Percentiles rank a stretch among this genome's conserved stretches.
phyloP scores from a whole-genome alignment of 164 flowering plant species.

The Echeveria elegans region DNA sequence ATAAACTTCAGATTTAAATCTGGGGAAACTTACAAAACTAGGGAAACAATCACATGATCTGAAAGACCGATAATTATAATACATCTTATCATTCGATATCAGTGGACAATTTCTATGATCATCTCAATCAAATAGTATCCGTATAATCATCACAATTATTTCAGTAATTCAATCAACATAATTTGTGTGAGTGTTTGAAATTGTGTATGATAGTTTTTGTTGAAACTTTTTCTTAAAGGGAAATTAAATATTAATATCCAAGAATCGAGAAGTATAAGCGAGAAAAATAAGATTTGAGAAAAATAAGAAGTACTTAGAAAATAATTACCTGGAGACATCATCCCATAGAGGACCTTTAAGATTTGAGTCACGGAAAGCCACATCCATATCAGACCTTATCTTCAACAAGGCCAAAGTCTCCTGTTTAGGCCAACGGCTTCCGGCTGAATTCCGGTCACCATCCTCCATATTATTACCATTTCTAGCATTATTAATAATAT shows the following conservation, averaged over 20 bases:
- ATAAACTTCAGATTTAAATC: background rate
- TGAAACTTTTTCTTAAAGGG: no score
- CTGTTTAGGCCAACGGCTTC: slow-evolving; percentile 85
- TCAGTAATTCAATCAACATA: slow-evolving; percentile 3
- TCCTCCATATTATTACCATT: slow-evolving; percentile 19
- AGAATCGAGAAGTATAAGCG: no score
- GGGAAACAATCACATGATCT: background rate
- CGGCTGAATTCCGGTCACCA: slow-evolving; percentile 37
- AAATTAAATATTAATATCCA: background rate
- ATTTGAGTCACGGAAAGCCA: slow-evolving; percentile 72
- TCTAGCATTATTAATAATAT: slow-evolving; percentile 7
- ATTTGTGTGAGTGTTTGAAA: background rate
- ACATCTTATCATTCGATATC: no score
- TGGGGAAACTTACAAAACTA: background rate
- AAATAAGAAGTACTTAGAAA: no score
- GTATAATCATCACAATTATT: no score
- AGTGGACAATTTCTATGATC: no score
- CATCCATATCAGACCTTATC: slow-evolving; percentile 88
- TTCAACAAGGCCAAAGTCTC: slow-evolving; percentile 80
- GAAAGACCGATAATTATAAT: background rate
- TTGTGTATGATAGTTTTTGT: no score
- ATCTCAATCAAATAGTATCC: no score
- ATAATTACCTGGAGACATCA: slow-evolving; percentile 75
- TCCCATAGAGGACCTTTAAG: slow-evolving; percentile 98
- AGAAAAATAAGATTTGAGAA: no score